Evolutionary conservation across 2,329 filamentous ascomycete species (phyloP).

Genomic region (Talaromyces verruculosus): DNA sequence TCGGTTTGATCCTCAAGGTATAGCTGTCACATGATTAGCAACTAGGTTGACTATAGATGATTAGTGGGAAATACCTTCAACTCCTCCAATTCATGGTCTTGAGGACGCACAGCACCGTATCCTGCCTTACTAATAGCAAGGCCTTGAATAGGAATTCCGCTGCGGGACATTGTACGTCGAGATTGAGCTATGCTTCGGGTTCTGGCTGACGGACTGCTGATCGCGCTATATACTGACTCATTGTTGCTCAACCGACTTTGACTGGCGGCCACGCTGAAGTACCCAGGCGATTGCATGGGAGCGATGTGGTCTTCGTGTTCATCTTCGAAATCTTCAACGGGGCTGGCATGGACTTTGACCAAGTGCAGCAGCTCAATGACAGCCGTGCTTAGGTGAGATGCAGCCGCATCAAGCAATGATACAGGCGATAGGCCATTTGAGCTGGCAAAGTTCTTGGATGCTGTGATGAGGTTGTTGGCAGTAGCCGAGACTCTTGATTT

Average conservation of each 20-base stretch:
- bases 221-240: conserved; percentile 73
- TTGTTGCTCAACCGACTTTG: conserved; percentile 57
- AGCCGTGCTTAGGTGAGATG: conserved; percentile 81
- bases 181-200: conserved; percentile 36
- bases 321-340: conserved; percentile 72
- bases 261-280: conserved; percentile 61
- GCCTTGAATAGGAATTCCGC: conserved; percentile 34
- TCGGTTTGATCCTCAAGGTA: conserved; percentile 84
- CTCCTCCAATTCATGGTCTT: conserved; percentile 57
- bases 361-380: conserved; percentile 80
- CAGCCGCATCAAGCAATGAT: conserved; percentile 89
- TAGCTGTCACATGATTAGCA: conserved; percentile 50
- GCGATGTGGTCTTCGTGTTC: conserved; percentile 67
- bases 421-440: conserved; percentile 85
- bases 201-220: conserved; percentile 60
- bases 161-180: conserved; percentile 32
- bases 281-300: conserved; percentile 66
- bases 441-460: conserved; percentile 84
- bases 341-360: conserved; percentile 79
- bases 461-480: conserved; percentile 93
- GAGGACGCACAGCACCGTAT: conserved; percentile 43
- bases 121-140: conserved; percentile 32
- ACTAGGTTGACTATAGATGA: not conserved
- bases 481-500: conserved; percentile 85
- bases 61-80: conserved; percentile 54